Evolutionary conservation across 768 basidiomycete genomes (phyloP).

Genomic region (Mycena amicta): DNA sequence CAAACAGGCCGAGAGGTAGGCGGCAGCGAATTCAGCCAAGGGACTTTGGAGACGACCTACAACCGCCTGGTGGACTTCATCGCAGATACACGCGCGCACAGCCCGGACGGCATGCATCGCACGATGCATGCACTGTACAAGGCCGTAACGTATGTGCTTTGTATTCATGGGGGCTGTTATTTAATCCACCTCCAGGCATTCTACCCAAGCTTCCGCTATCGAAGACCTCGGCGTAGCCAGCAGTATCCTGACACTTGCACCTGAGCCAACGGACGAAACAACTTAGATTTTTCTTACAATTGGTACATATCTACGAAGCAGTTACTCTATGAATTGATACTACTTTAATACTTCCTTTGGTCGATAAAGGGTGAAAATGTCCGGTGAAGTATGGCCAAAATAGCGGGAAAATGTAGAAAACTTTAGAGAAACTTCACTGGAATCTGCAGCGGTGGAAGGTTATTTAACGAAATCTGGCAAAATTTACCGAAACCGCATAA

Average conservation of each 20-base stretch:
- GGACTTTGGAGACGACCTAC: background rate
- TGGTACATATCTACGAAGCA: too few species aligned
- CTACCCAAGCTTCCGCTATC: background rate
- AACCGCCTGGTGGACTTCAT: background rate
- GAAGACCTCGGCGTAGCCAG: background rate
- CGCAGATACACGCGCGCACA: background rate
- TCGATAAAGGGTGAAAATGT: too few species aligned
- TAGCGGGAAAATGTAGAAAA: too few species aligned
- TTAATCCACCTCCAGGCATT: background rate
- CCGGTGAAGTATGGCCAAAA: too few species aligned
- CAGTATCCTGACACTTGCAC: background rate
- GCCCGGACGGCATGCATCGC: background rate
- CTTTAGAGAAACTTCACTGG: too few species aligned
- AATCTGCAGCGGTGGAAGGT: too few species aligned
- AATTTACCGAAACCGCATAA: too few species aligned
- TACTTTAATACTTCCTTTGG: too few species aligned
- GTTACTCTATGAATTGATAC: too few species aligned
- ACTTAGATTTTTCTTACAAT: background rate
- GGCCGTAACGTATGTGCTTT: conserved; percentile 3
- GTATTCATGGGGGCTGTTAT: background rate
- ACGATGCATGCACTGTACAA: conserved; percentile 5
- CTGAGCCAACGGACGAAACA: background rate
- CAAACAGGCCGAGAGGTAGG: background rate
- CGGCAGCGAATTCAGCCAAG: conserved; percentile 1
- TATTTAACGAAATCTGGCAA: too few species aligned